Percentiles rank a stretch among this genome's conserved stretches.
Evolutionary conservation across 306 rosid species (phyloP).

Genomic region (Vigna nakashimae): DNA sequence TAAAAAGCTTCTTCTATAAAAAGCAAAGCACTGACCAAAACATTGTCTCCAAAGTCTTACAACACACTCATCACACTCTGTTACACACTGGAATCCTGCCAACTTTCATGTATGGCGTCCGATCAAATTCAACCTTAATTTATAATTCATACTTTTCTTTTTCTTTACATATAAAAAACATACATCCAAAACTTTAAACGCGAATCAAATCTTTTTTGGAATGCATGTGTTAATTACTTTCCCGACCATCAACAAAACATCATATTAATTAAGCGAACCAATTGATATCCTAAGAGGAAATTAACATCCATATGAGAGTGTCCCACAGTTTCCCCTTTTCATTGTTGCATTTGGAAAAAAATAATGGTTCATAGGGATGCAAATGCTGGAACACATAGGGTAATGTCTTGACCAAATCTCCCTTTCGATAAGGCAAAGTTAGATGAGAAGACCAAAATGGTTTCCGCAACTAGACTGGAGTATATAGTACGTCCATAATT

Average conservation of each 20-base stretch:
- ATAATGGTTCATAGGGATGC: neutral
- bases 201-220: too few relatives aligned
- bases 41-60: conserved; percentile 28
- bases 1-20: conserved; percentile 45
- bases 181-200: too few relatives aligned
- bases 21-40: conserved; percentile 38
- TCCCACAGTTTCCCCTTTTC: conserved; percentile 28
- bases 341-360: neutral
- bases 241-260: conserved; percentile 10
- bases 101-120: neutral
- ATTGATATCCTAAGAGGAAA: conserved; percentile 1
- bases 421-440: neutral
- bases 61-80: conserved; percentile 16
- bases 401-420: conserved; percentile 41
- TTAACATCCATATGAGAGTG: neutral
- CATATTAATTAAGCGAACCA: conserved; percentile 2
- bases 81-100: conserved; percentile 35
- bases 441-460: conserved; percentile 31
- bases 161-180: too few relatives aligned
- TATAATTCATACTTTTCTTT: too few relatives aligned
- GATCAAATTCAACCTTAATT: too few relatives aligned
- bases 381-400: conserved; percentile 30
- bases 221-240: neutral
- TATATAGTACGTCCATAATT: neutral
- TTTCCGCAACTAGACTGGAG: conserved; percentile 22